These are phyloP conservation scores for Podosphaera aphanis DNA, from an alignment of 2,329 filamentous ascomycete genomes.

Conservation along the genomic window DNA sequence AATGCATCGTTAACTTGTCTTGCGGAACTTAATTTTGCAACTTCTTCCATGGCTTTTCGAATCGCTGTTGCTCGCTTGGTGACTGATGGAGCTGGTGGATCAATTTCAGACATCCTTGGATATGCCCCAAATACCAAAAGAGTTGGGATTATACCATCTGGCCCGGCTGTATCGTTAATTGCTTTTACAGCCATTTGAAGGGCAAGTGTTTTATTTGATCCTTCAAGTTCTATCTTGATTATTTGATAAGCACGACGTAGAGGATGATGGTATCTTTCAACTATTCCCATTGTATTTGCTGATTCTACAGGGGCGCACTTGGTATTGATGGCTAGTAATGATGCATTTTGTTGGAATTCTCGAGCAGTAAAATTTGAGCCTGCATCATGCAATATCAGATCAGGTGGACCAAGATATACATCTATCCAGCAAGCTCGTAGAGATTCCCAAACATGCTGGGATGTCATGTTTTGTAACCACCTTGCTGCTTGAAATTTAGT, in stretches of 20 bases:
- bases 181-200: not conserved
- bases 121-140: not conserved
- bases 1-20: slow-evolving; percentile 1
- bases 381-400: not conserved
- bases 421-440: slow-evolving; percentile 1
- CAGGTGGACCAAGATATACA: not conserved
- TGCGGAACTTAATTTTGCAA: not conserved
- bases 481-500: slow-evolving; percentile 1
- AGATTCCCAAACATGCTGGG: not conserved
- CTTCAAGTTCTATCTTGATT: not conserved
- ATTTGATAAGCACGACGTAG: not conserved
- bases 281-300: not conserved
- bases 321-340: not conserved
- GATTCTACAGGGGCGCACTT: not conserved
- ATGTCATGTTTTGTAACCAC: not conserved
- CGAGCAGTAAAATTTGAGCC: slow-evolving; percentile 2
- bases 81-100: not conserved
- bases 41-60: slow-evolving; percentile 4
- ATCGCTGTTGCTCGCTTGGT: not conserved
- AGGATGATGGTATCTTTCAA: not conserved
- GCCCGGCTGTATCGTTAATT: not conserved
- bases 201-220: not conserved
- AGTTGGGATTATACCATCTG: not conserved
- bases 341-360: not conserved
- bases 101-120: not conserved